Percentiles rank a stretch among this genome's conserved stretches.
phyloP scores from a whole-genome alignment of 805 yeast genomes.

The Lipomyces oligophaga region DNA sequence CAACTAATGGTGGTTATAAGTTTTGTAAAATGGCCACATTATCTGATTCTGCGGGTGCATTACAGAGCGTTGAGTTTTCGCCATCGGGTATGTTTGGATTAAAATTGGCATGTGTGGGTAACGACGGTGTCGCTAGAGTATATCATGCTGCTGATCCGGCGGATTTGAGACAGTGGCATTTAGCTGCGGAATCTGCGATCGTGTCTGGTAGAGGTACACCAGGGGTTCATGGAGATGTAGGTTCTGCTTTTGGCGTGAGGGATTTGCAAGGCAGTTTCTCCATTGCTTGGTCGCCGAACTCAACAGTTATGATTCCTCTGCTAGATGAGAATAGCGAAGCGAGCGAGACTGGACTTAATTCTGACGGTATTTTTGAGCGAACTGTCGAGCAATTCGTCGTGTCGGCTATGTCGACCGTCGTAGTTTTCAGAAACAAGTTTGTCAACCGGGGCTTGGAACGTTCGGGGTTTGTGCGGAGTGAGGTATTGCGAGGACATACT shows the following conservation, averaged over 20 bases:
- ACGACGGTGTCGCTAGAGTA: slow-evolving; percentile 79
- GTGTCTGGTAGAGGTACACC: not conserved
- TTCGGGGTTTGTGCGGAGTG: slow-evolving; percentile 10
- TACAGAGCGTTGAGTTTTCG: slow-evolving; percentile 86
- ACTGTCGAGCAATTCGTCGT: slow-evolving; percentile 78
- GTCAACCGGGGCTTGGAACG: slow-evolving; percentile 46
- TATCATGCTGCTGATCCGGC: slow-evolving; percentile 88
- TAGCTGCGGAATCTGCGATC: slow-evolving; percentile 58
- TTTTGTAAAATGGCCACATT: slow-evolving; percentile 75
- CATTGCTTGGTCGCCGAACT: slow-evolving; percentile 26
- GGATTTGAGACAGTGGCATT: slow-evolving; percentile 78
- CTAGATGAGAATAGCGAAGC: not conserved
- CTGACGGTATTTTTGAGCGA: slow-evolving; percentile 66
- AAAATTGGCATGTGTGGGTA: slow-evolving; percentile 78
- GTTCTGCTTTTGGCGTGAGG: slow-evolving; percentile 1
- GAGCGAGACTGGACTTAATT: slow-evolving; percentile 45
- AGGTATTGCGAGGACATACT: slow-evolving; percentile 64
- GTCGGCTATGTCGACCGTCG: slow-evolving; percentile 82
- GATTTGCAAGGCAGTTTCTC: slow-evolving; percentile 23
- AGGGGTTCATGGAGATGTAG: not conserved
- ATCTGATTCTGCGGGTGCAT: slow-evolving; percentile 83
- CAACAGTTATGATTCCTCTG: slow-evolving; percentile 4
- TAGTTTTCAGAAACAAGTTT: slow-evolving; percentile 54
- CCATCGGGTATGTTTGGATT: slow-evolving; percentile 73
- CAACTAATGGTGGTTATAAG: slow-evolving; percentile 76